Evolutionary conservation across 495 filamentous ascomycete species (phyloP), one percentile per base, ranked within the genome.

Genomic region (Xylaria longipes): DNA sequence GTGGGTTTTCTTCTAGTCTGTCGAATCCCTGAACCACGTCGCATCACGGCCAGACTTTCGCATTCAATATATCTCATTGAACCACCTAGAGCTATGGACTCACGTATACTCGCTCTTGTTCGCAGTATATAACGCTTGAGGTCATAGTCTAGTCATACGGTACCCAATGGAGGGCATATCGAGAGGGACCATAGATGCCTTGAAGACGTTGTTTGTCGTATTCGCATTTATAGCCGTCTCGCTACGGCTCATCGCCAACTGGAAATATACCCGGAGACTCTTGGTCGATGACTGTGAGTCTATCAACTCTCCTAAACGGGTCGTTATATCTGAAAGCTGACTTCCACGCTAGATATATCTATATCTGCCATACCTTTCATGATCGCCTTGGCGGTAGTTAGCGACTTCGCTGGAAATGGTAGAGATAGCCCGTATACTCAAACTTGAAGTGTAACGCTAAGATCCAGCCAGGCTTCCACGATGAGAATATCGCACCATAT

Each of bases 321-420:
- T 17, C 27, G 5, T 17, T 29, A 31, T 1, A 56, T 56, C 52
- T 6, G 17, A 37, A 60, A 7, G 12, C 65, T 67, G 1, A 67
- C 54, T 43, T 68, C 27, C 5, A 48, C 29, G 37, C 41, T 62
- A 69, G 68, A 56, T 25, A 70, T 70, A 22, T 63, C 68, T 20
- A 64, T 70, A 64, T n/a, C 31, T 20, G 68, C 68, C 46, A 70
- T 70, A 43, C 68, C 68, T 31, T 64, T 70, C 14, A 41, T 70
- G 14, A 27, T 70, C 58, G 46, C 58, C 8, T 45, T 64, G 12
- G 31, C 60, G 1, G 25, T 56, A 35, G 35, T 70, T 7, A 70
- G 68, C 25, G 68, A 70, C 14, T 14, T 45, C 4, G 68, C 68
- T 33, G 68, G 68, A 22, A 64, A 64, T 35, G 68, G 68, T 70